These are phyloP conservation scores for Zasmidium cellare DNA, from an alignment of 2,329 filamentous ascomycete species.

Conservation along the genomic window DNA sequence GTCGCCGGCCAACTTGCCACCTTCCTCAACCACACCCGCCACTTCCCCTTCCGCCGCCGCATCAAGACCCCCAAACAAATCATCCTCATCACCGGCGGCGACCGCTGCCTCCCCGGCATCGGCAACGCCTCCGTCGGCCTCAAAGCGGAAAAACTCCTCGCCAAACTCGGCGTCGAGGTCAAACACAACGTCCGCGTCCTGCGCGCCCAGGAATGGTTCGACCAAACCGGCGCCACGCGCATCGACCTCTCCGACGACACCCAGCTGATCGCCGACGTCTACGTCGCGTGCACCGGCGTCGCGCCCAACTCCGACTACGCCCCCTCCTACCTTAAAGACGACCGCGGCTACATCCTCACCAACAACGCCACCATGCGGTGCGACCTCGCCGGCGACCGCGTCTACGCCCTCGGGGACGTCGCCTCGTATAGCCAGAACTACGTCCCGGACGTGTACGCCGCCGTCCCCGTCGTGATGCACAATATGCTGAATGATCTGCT, in stretches of 20 bases:
- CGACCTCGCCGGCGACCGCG: constrained; percentile 27
- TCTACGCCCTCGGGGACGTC: constrained; percentile 40
- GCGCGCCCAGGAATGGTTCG: constrained; percentile 19
- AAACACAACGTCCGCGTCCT: constrained; percentile 31
- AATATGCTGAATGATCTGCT: constrained; percentile 38
- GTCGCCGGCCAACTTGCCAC: constrained; percentile 39
- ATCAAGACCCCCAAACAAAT: constrained; percentile 27
- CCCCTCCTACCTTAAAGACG: constrained; percentile 27
- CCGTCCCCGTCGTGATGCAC: constrained; percentile 36
- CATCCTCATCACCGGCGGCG: constrained; percentile 35
- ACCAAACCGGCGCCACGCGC: constrained; percentile 26
- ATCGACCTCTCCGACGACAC: constrained; percentile 31
- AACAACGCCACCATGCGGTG: constrained; percentile 32
- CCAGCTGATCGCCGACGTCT: constrained; percentile 37
- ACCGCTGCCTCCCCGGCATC: constrained; percentile 33
- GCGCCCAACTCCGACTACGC: constrained; percentile 36
- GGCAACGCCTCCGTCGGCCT: constrained; percentile 24
- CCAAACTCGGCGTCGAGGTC: constrained; percentile 33
- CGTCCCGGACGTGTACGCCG: constrained; percentile 37
- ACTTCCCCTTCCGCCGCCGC: constrained; percentile 17
- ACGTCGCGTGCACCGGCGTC: constrained; percentile 38
- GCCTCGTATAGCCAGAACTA: constrained; percentile 35
- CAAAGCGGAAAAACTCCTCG: constrained; percentile 35
- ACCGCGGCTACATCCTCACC: constrained; percentile 29
- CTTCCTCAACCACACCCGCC: constrained; percentile 30